Base-by-base conservation (phyloP, 768 basidiomycete species). In the Lyophyllum decastes region DNA sequence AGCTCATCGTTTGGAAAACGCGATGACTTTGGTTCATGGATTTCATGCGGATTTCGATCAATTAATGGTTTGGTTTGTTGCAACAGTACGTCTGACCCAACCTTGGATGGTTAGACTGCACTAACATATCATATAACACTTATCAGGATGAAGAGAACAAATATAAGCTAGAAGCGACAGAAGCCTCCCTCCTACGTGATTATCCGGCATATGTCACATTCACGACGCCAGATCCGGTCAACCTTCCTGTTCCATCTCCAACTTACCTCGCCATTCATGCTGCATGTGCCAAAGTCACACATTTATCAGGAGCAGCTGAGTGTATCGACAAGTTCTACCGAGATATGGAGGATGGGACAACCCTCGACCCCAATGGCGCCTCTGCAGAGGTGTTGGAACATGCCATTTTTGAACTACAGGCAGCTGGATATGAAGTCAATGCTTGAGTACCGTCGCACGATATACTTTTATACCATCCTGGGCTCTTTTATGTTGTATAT, bases 241-340 rank as follows among this genome's bases (percentile, higher is more conserved):
- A 54, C 33, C 53, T 64, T 48, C 70, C 73, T 0, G 46, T 76
- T 46, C 76, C 78, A 26, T 67, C 64, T 35, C 63, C 66, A 17
- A 48, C 38, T 12, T 73, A 73, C 55, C 68, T 78, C 25, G 59
- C 60, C 6, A 63, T 79, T 44, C 78, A 78, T 52, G 76, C 76
- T n/a, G 68, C 72, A 22, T 78, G 75, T 53, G 73, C 77, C 17
- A 67, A 71, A 51, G 69, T 77, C 2, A 73, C 74, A 27, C 69
- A 73, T 60, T 65, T 77, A 30, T 78, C 76, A 2, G 76, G 78
- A 30, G 78, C 73, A 2, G 69, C 64, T 5, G 68, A 24, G 22
- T 25, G 24, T 24, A 45, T 45, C 24, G 44, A 45, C 44, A 45
- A 45, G 44, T 22, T 45, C 44, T 45, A 41, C 40, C n/a, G n/a